phyloP scores from a whole-genome alignment of 169 alveolate genomes.

The Eimeria tenella region DNA sequence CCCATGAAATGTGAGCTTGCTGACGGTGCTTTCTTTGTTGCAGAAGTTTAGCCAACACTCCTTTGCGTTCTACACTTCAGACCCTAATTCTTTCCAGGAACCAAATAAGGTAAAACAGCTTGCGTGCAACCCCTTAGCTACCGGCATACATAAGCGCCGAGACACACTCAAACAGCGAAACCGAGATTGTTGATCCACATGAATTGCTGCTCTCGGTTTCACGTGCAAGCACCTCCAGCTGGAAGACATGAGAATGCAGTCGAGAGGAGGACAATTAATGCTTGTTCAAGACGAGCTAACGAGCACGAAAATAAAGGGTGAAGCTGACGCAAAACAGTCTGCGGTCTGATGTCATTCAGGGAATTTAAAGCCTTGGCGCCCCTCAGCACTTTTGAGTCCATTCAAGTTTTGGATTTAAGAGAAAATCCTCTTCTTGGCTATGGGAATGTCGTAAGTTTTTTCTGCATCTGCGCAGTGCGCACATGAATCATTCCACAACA shows the following conservation, averaged over 20 bases:
- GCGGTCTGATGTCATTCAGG: not conserved
- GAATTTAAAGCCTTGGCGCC: constrained; percentile 65
- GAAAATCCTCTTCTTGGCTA: constrained; percentile 22
- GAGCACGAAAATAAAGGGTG: too few species aligned
- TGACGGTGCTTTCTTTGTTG: not conserved
- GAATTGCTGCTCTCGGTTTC: too few species aligned
- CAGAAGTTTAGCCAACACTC: constrained; percentile 49
- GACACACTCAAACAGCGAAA: too few species aligned
- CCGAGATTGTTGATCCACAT: too few species aligned
- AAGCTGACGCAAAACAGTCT: not conserved
- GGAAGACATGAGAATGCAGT: not conserved
- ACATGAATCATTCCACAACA: too few species aligned
- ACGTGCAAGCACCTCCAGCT: too few species aligned
- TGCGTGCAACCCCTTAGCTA: not conserved
- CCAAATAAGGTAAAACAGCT: constrained; percentile 7
- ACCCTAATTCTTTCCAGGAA: constrained; percentile 30
- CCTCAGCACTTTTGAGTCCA: constrained; percentile 35
- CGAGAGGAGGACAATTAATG: not conserved
- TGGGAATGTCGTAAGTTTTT: constrained; percentile 37
- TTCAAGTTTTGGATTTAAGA: constrained; percentile 39
- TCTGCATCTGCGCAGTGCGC: not conserved
- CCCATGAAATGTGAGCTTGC: not conserved
- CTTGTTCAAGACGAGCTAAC: too few species aligned
- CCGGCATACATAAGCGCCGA: too few species aligned
- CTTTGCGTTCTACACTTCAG: constrained; percentile 43